A percentile compares a stretch with the other conserved stretches of the same genome.
Conservation (phyloP, 495 filamentous ascomycete species). For the Aspergillus hancockii region DNA sequence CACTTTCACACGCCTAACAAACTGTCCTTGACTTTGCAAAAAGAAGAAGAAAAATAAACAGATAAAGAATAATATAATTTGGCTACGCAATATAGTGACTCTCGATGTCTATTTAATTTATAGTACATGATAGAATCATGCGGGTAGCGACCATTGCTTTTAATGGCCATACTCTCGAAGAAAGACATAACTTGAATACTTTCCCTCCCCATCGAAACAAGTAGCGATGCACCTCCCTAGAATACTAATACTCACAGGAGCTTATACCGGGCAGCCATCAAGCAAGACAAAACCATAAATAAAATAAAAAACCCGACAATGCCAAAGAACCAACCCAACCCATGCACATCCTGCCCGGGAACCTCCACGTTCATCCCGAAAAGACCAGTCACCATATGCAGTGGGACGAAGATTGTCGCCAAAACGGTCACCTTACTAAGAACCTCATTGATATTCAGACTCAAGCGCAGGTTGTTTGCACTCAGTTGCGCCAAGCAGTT, state of each 20-base stretch:
- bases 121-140: too few species aligned
- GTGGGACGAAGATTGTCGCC: conserved; percentile 86
- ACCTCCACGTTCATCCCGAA: conserved; percentile 96
- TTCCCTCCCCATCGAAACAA: too few species aligned
- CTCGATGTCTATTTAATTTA: neutral
- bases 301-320: conserved; percentile 66
- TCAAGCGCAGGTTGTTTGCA: conserved; percentile 77
- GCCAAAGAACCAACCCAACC: conserved; percentile 71
- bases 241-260: conserved; percentile 14
- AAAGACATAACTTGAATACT: too few species aligned
- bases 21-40: too few species aligned
- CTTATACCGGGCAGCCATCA: conserved; percentile 34
- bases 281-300: conserved; percentile 54
- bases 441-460: conserved; percentile 70
- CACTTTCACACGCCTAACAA: neutral
- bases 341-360: conserved; percentile 59
- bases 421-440: conserved; percentile 91
- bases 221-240: too few species aligned
- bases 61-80: neutral
- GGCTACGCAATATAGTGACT: neutral
- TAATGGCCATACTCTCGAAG: too few species aligned
- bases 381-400: conserved; percentile 87
- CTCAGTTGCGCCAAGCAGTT: conserved; percentile 92
- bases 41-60: too few species aligned
- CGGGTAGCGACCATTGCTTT: too few species aligned